These are phyloP conservation scores for Zygoascus flipseniorum DNA, from an alignment of 805 yeast species.

Conservation along the genomic window DNA sequence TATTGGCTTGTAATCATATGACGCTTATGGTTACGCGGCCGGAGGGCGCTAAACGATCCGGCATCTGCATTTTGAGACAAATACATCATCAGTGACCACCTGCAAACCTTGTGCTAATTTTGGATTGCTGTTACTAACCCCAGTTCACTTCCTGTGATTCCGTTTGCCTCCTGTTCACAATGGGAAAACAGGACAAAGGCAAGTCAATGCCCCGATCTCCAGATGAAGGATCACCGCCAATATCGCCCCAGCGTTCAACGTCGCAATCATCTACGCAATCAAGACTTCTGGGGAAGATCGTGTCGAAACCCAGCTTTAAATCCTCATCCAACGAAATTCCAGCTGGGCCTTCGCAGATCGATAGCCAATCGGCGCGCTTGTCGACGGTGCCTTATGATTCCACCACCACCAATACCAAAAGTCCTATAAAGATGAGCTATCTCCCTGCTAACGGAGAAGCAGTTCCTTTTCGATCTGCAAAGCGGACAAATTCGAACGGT, in stretches of 20 bases:
- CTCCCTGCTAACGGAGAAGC: conserved; percentile 13
- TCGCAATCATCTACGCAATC: conserved; percentile 4
- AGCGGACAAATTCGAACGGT: conserved; percentile 6
- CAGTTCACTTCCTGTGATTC: neutral
- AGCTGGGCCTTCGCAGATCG: neutral
- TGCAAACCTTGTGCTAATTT: no score
- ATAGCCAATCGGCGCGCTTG: conserved; percentile 1
- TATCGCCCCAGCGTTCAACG: neutral
- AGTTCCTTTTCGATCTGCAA: conserved; percentile 1
- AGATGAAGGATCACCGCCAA: neutral
- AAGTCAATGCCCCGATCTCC: conserved; percentile 3
- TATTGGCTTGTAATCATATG: no score
- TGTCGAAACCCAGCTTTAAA: conserved; percentile 3
- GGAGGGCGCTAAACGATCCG: no score
- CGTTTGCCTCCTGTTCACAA: neutral
- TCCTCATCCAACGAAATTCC: neutral
- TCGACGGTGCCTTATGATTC: conserved; percentile 20
- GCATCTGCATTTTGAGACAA: no score
- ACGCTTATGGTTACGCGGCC: no score
- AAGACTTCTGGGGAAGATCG: conserved; percentile 3
- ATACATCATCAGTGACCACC: no score
- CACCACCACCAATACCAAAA: conserved; percentile 12
- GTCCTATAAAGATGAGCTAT: conserved; percentile 19
- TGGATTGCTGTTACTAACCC: neutral
- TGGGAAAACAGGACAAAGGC: neutral